Evolutionary conservation across 805 yeast species (phyloP).

Genomic region (Cephaloascus fragrans): DNA sequence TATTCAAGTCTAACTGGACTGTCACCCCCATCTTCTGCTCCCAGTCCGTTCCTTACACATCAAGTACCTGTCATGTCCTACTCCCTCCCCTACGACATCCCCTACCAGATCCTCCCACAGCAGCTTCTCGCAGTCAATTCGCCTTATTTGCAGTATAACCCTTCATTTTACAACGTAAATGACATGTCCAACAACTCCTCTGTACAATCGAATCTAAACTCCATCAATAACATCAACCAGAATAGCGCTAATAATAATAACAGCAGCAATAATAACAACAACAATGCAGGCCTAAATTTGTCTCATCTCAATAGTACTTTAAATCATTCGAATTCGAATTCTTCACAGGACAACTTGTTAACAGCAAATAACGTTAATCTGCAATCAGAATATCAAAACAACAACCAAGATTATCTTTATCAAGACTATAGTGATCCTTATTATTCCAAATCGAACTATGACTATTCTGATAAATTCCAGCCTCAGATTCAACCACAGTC

Average conservation of each 20-base stretch:
- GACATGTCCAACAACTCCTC: neutral
- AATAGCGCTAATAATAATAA: too few relatives aligned
- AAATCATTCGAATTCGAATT: neutral
- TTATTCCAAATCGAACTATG: neutral
- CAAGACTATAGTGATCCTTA: too few relatives aligned
- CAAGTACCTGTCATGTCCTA: too few relatives aligned
- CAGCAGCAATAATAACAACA: neutral
- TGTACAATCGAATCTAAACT: neutral
- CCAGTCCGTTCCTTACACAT: too few relatives aligned
- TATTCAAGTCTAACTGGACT: too few relatives aligned
- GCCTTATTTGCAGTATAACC: neutral
- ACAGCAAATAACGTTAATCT: too few relatives aligned
- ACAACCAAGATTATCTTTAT: neutral
- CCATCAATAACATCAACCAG: neutral
- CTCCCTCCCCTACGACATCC: neutral
- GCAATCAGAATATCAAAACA: neutral
- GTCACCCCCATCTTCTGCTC: too few relatives aligned
- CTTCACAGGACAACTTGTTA: neutral
- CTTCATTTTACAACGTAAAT: neutral
- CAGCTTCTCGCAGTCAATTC: neutral
- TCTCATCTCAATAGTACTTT: too few relatives aligned
- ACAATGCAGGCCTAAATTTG: too few relatives aligned
- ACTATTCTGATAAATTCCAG: neutral
- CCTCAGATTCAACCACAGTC: neutral
- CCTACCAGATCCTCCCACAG: neutral